These are phyloP conservation scores for Neoboletus brunneissimus DNA, from an alignment of 768 basidiomycete genomes.

Conservation along the genomic window DNA sequence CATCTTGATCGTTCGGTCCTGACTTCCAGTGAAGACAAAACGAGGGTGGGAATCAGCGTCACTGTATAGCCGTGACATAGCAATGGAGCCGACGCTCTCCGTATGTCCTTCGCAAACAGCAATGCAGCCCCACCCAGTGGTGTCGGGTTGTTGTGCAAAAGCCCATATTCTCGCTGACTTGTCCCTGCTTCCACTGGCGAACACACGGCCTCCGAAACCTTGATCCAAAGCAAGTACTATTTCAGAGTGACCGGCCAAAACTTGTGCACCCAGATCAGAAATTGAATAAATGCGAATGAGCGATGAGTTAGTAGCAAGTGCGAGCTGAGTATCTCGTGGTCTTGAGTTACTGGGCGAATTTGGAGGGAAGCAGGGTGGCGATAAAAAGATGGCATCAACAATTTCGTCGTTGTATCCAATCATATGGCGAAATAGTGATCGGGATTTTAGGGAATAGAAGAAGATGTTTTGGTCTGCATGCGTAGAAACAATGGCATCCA, in stretches of 20 bases:
- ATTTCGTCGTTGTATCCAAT: slow-evolving; percentile 99
- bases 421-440: slow-evolving; percentile 69
- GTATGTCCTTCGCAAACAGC: slow-evolving; percentile 92
- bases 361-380: slow-evolving; percentile 34
- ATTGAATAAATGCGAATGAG: slow-evolving; percentile 88
- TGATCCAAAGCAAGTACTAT: slow-evolving; percentile 86
- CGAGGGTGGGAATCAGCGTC: slow-evolving; percentile 33
- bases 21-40: slow-evolving; percentile 93
- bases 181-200: slow-evolving; percentile 95
- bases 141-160: slow-evolving; percentile 12
- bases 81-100: slow-evolving; percentile 88
- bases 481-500: slow-evolving; percentile 69
- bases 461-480: slow-evolving; percentile 98
- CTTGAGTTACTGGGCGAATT: slow-evolving; percentile 17
- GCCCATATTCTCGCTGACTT: slow-evolving; percentile 85
- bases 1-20: slow-evolving; percentile 97
- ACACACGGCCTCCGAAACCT: slow-evolving; percentile 59
- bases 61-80: slow-evolving; percentile 56
- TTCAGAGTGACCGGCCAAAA: slow-evolving; percentile 86
- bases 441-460: slow-evolving; percentile 76
- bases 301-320: slow-evolving; percentile 96
- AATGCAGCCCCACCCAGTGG: slow-evolving; percentile 55
- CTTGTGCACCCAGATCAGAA: slow-evolving; percentile 71
- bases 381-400: slow-evolving; percentile 82
- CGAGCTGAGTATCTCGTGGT: slow-evolving; percentile 67